Evolutionary conservation across 176 grass and related monocot genomes (phyloP), one percentile per base, ranked within the genome.

Genomic region (Rhipidocladum racemiflorum): DNA sequence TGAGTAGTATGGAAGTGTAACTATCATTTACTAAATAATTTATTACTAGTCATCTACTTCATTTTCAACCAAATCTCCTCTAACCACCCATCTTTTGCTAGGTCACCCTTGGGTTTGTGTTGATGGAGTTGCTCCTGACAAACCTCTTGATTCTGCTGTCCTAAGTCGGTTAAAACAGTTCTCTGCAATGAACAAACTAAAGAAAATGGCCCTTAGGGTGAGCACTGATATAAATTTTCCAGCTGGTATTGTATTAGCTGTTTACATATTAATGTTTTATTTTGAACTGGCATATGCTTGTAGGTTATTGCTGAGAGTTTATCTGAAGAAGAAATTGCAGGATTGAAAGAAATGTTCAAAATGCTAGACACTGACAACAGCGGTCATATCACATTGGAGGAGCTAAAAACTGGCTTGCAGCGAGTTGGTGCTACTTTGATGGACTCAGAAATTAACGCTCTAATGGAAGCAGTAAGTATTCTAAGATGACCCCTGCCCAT

Each of bases 101-200:
- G 91, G 91, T 67, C 91, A 94, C 53, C 91, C 91, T 74, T 94
- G 91, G 91, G 91, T 88, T 36, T 90, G 86, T 78, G 24, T 94
- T 83, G 91, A 94, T 77, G 91, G 91, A 34, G 86, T 90, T 82
- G 91, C 91, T 80, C 91, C 91, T 73, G 91, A 94, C 77, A 94
- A 86, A 64, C 91, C 91, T 88, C 91, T 94, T 79, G 91, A 94
- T 84, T 94, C 91, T 74, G 91, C 91, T 55, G 91, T 94, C 42
- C 57, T 94, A 48, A 86, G 78, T 77, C 85, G 91, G 11, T 72
- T 94, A 32, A 94, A 94, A 87, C 91, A 94, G 46, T 94, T 94
- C 76, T 94, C 91, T 64, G 91, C 91, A 86, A 94, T 94, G 91
- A 94, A 94, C 71, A 94, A 94, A 83, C 79, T 94, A 23, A 94